phyloP scores from a whole-genome alignment of 768 basidiomycete species.

The Paxillus ammoniavirescens region DNA sequence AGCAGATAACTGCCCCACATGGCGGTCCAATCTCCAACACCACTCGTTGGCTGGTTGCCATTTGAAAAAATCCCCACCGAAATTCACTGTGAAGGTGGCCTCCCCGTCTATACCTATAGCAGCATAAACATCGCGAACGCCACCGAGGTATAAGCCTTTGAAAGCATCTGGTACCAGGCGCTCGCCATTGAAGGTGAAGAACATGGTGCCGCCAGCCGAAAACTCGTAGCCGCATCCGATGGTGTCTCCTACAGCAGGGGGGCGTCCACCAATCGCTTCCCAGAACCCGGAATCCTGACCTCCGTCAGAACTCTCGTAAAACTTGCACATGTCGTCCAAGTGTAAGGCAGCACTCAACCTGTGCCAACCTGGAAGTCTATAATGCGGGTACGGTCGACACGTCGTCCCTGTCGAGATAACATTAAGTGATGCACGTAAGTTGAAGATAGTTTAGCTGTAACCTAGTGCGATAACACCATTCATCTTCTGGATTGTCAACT shows the following conservation, averaged over 20 bases:
- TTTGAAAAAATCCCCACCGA: conserved; percentile 55
- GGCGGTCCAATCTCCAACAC: conserved; percentile 62
- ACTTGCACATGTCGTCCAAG: conserved; percentile 70
- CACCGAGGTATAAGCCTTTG: conserved; percentile 52
- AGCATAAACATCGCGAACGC: conserved; percentile 57
- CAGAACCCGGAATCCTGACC: conserved; percentile 51
- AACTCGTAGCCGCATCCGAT: conserved; percentile 69
- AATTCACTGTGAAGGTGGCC: conserved; percentile 58
- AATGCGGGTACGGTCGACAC: conserved; percentile 62
- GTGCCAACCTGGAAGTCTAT: conserved; percentile 73
- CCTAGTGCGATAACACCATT: conserved; percentile 60
- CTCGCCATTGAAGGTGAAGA: conserved; percentile 64
- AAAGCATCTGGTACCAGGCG: conserved; percentile 54
- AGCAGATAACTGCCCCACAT: conserved; percentile 48
- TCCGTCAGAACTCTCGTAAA: conserved; percentile 66
- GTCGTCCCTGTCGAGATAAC: conserved; percentile 47
- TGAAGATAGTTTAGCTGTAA: conserved; percentile 21
- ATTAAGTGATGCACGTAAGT: not conserved
- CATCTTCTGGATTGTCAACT: conserved; percentile 56
- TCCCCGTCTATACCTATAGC: conserved; percentile 57
- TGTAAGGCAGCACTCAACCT: conserved; percentile 62
- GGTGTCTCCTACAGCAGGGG: conserved; percentile 45
- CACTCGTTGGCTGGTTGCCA: conserved; percentile 68
- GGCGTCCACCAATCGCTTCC: conserved; percentile 21
- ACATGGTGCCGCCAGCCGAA: conserved; percentile 42